Conservation (phyloP, 805 yeast genomes). For the Metschnikowia picachoensis region DNA sequence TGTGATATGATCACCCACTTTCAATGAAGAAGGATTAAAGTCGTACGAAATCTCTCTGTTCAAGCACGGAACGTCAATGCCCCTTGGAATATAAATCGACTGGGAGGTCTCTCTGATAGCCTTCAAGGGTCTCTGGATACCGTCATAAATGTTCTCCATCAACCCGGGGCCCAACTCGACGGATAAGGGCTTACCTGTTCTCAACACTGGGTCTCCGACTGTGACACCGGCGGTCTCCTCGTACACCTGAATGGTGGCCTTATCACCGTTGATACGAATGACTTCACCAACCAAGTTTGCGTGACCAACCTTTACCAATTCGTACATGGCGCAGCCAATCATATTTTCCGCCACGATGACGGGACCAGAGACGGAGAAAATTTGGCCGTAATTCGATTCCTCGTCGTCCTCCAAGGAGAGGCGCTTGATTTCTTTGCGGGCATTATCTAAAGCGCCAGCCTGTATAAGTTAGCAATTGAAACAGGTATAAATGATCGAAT, state of each 20-base stretch:
- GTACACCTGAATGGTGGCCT: constrained; percentile 97
- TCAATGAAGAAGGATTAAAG: constrained; percentile 72
- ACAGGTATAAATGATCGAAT: neutral
- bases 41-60: constrained; percentile 79
- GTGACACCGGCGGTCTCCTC: constrained; percentile 99
- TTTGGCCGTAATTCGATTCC: constrained; percentile 81
- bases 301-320: constrained; percentile 96
- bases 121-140: constrained; percentile 97
- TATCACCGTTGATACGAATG: constrained; percentile 92
- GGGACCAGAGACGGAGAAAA: constrained; percentile 96
- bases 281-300: constrained; percentile 97
- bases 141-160: constrained; percentile 98
- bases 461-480: constrained; percentile 18
- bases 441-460: constrained; percentile 98
- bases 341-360: constrained; percentile 96
- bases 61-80: constrained; percentile 95
- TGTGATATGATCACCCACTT: constrained; percentile 94
- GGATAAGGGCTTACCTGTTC: constrained; percentile 98
- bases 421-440: constrained; percentile 88
- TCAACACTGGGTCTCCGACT: constrained; percentile 96
- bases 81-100: constrained; percentile 97
- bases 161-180: constrained; percentile 99
- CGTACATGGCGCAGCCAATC: constrained; percentile 99
- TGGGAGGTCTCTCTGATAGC: constrained; percentile 84
- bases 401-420: constrained; percentile 66